Conservation (phyloP, 768 basidiomycete species). For the Tephrocybe sp. region DNA sequence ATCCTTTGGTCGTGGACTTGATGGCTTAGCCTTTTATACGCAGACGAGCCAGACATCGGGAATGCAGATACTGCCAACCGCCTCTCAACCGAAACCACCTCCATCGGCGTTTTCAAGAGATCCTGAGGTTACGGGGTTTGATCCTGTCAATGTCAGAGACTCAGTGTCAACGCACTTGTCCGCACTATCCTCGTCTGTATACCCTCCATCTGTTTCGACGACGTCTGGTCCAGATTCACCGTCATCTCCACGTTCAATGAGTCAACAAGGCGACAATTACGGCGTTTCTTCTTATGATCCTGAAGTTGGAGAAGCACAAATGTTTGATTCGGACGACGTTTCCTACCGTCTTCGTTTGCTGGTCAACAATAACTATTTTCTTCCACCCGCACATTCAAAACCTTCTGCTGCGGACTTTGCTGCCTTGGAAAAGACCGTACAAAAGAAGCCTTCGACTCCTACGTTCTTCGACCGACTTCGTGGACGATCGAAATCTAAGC, state of each 20-base stretch:
- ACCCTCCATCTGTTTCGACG: conserved; percentile 70
- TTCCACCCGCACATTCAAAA: conserved; percentile 85
- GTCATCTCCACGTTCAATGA: conserved; percentile 58
- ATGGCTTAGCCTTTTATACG: conserved; percentile 6
- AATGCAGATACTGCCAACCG: conserved; percentile 18
- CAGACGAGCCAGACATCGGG: conserved; percentile 20
- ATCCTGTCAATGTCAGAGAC: conserved; percentile 43
- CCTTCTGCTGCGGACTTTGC: conserved; percentile 69
- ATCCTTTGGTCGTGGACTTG: conserved; percentile 3
- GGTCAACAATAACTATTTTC: conserved; percentile 85
- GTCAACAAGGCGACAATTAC: conserved; percentile 38
- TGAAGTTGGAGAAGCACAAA: conserved; percentile 46
- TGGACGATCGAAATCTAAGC: conserved; percentile 65
- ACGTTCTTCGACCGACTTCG: conserved; percentile 73
- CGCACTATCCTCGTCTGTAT: conserved; percentile 70
- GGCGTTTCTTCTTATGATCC: conserved; percentile 46
- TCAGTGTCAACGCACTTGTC: conserved; percentile 64
- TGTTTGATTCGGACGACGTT: conserved; percentile 72
- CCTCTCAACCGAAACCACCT: conserved; percentile 28
- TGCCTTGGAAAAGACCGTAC: conserved; percentile 28
- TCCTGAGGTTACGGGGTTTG: conserved; percentile 36
- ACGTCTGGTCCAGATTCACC: conserved; percentile 63
- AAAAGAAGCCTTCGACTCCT: conserved; percentile 47
- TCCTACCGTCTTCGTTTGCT: conserved; percentile 81
- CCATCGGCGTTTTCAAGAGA: conserved; percentile 49